These are phyloP conservation scores for Nitzschia putrida DNA, from an alignment of 108 stramenopile species.

Conservation along the genomic window DNA sequence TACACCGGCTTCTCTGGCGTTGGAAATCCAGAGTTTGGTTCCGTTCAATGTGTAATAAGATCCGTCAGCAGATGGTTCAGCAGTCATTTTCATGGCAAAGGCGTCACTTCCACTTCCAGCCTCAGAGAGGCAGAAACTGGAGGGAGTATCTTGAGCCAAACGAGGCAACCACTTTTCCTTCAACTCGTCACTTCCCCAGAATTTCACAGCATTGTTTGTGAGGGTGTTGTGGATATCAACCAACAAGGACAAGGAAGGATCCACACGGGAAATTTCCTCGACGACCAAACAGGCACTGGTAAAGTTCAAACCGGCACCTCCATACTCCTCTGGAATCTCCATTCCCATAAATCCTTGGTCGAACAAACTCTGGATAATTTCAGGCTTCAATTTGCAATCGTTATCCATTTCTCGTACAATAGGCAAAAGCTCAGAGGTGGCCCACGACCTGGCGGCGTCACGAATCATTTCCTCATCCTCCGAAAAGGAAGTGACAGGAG, in stretches of 20 bases:
- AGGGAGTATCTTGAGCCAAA: slow-evolving; percentile 82
- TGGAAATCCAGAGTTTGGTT: slow-evolving; percentile 93
- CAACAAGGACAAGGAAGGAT: slow-evolving; percentile 87
- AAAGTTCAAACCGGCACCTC: slow-evolving; percentile 85
- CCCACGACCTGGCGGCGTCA: slow-evolving; percentile 66
- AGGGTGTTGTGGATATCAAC: slow-evolving; percentile 97
- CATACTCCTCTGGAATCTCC: slow-evolving; percentile 81
- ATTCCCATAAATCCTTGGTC: slow-evolving; percentile 92
- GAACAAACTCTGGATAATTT: slow-evolving; percentile 74
- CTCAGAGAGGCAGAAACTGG: slow-evolving; percentile 90
- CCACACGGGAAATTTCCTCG: slow-evolving; percentile 91
- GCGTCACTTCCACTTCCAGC: slow-evolving; percentile 90
- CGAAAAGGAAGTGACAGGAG: slow-evolving; percentile 61
- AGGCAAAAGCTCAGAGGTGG: slow-evolving; percentile 68
- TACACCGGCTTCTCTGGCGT: slow-evolving; percentile 85
- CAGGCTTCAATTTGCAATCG: slow-evolving; percentile 60
- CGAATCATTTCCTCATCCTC: slow-evolving; percentile 81
- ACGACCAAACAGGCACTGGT: slow-evolving; percentile 88
- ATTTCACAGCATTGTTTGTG: slow-evolving; percentile 91
- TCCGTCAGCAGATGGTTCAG: slow-evolving; percentile 60
- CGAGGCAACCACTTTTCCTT: slow-evolving; percentile 82
- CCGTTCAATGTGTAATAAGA: slow-evolving; percentile 88
- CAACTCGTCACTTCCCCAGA: slow-evolving; percentile 81
- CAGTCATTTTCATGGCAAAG: slow-evolving; percentile 90
- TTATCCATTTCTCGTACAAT: slow-evolving; percentile 90